Percentiles rank a stretch among this genome's conserved stretches.
phyloP scores from a whole-genome alignment of 257 asterid species.

The Gynochthodes officinalis region DNA sequence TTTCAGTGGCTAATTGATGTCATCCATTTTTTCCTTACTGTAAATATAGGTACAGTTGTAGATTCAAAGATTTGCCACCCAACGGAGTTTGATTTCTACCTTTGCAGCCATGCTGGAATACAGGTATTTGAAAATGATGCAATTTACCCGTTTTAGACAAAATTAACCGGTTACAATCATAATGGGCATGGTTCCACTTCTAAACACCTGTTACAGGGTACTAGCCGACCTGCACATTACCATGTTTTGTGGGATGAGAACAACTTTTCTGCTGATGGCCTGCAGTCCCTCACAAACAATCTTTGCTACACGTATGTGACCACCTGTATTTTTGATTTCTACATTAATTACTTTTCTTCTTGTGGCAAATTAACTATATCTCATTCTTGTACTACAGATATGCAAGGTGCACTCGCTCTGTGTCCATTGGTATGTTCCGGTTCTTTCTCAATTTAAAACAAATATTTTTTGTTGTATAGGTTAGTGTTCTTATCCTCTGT shows the following conservation, averaged over 20 bases:
- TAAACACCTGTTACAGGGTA: slow-evolving; percentile 42
- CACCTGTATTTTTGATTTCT: background rate
- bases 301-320: slow-evolving; percentile 77
- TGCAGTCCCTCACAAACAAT: slow-evolving; percentile 79
- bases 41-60: slow-evolving; percentile 77
- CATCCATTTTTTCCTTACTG: background rate
- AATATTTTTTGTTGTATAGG: background rate
- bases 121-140: slow-evolving; percentile 37
- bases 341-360: slow-evolving; percentile 1
- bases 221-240: slow-evolving; percentile 93
- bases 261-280: slow-evolving; percentile 78
- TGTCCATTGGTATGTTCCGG: slow-evolving; percentile 70
- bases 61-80: slow-evolving; percentile 96
- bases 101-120: slow-evolving; percentile 98
- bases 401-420: slow-evolving; percentile 94
- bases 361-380: background rate
- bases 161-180: background rate
- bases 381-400: slow-evolving; percentile 42
- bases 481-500: background rate
- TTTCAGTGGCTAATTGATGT: background rate
- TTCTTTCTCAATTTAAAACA: background rate
- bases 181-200: background rate
- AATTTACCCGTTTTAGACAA: background rate
- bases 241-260: slow-evolving; percentile 97
- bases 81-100: slow-evolving; percentile 90